Percentiles rank a stretch among this genome's conserved stretches.
Conservation (phyloP, 2,329 filamentous ascomycete species). For the Teratosphaeria destructans region DNA sequence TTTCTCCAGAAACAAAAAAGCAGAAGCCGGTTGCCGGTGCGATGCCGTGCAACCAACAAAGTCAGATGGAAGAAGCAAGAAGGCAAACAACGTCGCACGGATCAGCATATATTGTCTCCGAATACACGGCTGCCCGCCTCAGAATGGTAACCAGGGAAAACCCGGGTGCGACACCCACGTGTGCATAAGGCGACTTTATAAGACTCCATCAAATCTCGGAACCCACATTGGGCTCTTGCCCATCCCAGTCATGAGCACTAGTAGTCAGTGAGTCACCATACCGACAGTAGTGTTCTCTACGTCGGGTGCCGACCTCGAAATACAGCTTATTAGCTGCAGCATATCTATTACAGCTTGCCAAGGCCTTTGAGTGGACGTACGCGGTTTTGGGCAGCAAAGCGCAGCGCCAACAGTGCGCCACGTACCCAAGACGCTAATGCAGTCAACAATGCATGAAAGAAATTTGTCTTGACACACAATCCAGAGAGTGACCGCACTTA, state of each 20-base stretch:
- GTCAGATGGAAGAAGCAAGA: neutral
- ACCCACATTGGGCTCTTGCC: neutral
- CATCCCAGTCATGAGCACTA: neutral
- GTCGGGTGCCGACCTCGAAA: neutral
- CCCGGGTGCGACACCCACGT: neutral
- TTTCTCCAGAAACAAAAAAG: neutral
- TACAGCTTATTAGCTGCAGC: neutral
- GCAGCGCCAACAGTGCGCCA: conserved; percentile 1
- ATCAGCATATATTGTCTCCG: neutral
- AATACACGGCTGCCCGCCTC: neutral
- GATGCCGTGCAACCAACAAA: conserved; percentile 1
- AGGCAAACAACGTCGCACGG: neutral
- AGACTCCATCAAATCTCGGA: neutral
- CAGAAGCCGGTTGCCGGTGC: neutral
- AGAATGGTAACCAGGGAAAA: neutral
- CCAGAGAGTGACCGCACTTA: neutral
- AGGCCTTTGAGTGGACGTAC: neutral
- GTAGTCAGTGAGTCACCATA: neutral
- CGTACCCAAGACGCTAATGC: conserved; percentile 7
- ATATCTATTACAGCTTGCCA: neutral
- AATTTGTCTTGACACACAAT: neutral
- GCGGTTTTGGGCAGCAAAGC: conserved; percentile 1
- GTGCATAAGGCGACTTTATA: neutral
- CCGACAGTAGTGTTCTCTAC: neutral
- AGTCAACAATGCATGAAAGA: neutral